Conservation (phyloP, 106 monocot species). For the Dioscorea dumetorum region DNA sequence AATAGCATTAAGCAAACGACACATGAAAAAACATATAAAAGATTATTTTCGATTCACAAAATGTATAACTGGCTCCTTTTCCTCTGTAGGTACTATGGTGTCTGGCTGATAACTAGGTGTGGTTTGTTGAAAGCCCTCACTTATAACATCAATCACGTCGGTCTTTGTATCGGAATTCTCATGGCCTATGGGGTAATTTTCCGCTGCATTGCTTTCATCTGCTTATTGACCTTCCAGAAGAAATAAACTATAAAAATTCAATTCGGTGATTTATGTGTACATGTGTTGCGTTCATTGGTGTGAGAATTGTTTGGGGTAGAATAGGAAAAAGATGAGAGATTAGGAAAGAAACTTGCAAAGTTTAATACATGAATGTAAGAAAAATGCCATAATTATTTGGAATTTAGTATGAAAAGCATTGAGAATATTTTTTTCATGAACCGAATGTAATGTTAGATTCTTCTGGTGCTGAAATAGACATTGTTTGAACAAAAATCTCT, state of each 20-base stretch:
- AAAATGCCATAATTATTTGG: too few relatives aligned
- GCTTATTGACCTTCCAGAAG: slow-evolving; percentile 63
- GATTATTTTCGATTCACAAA: neutral
- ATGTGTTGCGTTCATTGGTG: neutral
- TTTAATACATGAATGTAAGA: too few relatives aligned
- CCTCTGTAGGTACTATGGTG: slow-evolving; percentile 71
- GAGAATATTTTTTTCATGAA: too few relatives aligned
- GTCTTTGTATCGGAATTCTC: slow-evolving; percentile 56
- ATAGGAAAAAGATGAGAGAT: too few relatives aligned
- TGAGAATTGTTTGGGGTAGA: too few relatives aligned
- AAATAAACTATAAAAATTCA: slow-evolving; percentile 10
- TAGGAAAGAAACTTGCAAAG: too few relatives aligned
- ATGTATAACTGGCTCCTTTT: neutral
- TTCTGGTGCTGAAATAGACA: too few relatives aligned
- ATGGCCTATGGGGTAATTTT: slow-evolving; percentile 57
- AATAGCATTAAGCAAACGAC: too few relatives aligned
- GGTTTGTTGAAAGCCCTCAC: slow-evolving; percentile 37
- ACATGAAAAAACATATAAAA: too few relatives aligned
- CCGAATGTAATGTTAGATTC: too few relatives aligned
- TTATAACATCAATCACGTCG: slow-evolving; percentile 58
- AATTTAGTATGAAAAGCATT: too few relatives aligned
- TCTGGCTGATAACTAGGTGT: slow-evolving; percentile 84
- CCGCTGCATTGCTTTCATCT: slow-evolving; percentile 76
- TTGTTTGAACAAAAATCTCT: too few relatives aligned
- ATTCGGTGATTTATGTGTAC: neutral